phyloP scores from a whole-genome alignment of 2,329 filamentous ascomycete species.

The Lachnellula arida region DNA sequence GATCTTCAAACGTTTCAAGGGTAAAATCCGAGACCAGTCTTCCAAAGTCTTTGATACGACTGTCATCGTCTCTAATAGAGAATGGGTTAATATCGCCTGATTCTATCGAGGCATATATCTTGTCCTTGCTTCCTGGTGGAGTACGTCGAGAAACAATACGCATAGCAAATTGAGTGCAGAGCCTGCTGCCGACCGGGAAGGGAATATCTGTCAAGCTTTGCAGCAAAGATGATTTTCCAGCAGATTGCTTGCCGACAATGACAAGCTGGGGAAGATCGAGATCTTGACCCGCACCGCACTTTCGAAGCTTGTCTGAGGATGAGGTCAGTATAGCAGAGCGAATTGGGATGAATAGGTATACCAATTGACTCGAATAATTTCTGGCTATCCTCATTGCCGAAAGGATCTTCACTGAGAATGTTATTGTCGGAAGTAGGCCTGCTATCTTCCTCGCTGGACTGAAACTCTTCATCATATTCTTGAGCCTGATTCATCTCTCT shows the following conservation, averaged over 20 bases:
- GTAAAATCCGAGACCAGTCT: slow-evolving; percentile 20
- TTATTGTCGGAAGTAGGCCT: background rate
- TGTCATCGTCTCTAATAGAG: slow-evolving; percentile 20
- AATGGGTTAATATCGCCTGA: slow-evolving; percentile 13
- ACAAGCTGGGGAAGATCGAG: slow-evolving; percentile 37
- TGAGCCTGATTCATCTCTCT: background rate
- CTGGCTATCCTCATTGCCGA: slow-evolving; percentile 34
- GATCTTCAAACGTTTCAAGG: slow-evolving; percentile 26
- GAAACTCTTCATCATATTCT: background rate
- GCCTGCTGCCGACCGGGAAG: slow-evolving; percentile 31
- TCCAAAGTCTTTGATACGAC: slow-evolving; percentile 16
- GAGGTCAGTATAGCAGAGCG: background rate
- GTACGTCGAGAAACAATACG: slow-evolving; percentile 35
- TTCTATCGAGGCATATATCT: slow-evolving; percentile 32
- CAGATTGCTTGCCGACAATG: slow-evolving; percentile 36
- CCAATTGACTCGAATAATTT: slow-evolving; percentile 36
- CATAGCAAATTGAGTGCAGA: slow-evolving; percentile 37
- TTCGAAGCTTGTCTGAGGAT: slow-evolving; percentile 29
- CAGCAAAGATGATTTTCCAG: slow-evolving; percentile 37
- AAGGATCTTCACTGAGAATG: slow-evolving; percentile 25
- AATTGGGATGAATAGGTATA: background rate
- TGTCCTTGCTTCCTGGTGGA: slow-evolving; percentile 25
- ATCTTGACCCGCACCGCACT: slow-evolving; percentile 28
- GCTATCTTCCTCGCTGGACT: slow-evolving; percentile 3
- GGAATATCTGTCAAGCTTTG: slow-evolving; percentile 37